Conservation (phyloP, 2,329 filamentous ascomycete species). For the Diaporthe caulivora region DNA sequence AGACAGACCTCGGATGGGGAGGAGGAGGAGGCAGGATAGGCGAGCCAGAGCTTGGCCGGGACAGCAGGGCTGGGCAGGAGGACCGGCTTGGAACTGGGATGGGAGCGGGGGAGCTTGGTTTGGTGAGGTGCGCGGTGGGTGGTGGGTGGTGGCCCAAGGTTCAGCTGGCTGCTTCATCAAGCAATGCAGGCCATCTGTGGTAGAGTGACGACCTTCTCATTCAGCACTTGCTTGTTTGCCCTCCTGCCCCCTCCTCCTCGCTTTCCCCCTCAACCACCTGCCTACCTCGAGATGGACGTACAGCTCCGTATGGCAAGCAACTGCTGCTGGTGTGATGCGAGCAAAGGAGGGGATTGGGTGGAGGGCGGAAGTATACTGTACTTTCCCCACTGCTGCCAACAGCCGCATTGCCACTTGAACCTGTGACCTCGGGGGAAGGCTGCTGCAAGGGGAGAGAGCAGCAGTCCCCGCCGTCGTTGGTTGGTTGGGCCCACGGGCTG, state of each 20-base stretch:
- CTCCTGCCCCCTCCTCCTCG: neutral
- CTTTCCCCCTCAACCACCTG: neutral
- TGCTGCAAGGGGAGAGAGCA: slow-evolving; percentile 25
- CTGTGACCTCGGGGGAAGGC: neutral
- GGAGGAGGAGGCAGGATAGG: neutral
- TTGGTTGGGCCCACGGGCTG: neutral
- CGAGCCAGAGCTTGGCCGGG: slow-evolving; percentile 20
- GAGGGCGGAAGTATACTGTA: neutral
- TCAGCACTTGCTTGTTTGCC: slow-evolving; percentile 24
- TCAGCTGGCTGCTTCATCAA: slow-evolving; percentile 34
- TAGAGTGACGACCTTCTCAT: too few species aligned
- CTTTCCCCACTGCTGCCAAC: neutral
- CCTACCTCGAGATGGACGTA: slow-evolving; percentile 8
- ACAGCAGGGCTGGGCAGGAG: slow-evolving; percentile 1
- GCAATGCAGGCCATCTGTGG: slow-evolving; percentile 16
- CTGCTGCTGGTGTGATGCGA: slow-evolving; percentile 2
- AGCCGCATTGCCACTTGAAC: neutral
- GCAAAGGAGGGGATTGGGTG: neutral
- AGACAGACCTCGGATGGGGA: neutral
- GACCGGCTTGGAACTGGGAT: slow-evolving; percentile 12
- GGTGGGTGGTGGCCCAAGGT: slow-evolving; percentile 17
- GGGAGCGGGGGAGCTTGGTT: slow-evolving; percentile 15
- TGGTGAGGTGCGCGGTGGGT: neutral
- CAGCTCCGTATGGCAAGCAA: neutral
- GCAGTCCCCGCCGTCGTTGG: neutral